Base-by-base conservation (phyloP, 352 stramenopile genomes). In the Phytopythium chamaehyphon region DNA sequence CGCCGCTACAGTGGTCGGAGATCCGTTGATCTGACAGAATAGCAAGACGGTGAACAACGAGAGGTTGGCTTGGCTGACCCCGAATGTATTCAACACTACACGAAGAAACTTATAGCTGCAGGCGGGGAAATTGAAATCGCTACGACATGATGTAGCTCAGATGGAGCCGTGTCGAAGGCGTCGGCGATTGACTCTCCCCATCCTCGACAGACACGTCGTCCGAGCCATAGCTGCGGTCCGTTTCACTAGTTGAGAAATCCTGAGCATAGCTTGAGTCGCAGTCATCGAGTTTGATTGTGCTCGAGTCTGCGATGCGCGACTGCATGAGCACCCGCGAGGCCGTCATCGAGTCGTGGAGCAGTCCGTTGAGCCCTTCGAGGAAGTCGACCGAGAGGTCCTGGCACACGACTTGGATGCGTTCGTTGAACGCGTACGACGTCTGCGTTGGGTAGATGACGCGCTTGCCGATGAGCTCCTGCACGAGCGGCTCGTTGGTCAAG, bases 331-430 rank as follows among this genome's bases (percentile, higher is more conserved):
- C 36, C 16, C 47, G 54, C 18, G 66, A 71, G 21, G 69, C 70
- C 35, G 44, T 47, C 19, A 48, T 53, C 5, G 61, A 45, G n/a
- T 47, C 64, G 37, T 62, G 55, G 10, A 80, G 51, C 47, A 80
- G 43, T 4, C 49, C 45, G 35, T 64, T 73, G 24, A 87, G 62
- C 0, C 76, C 76, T 8, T 70, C 50, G 31, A 85, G 44, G 38
- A 88, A 88, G 59, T 88, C 76, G 16, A 88, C 61, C 11, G 66
- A 55, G 12, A 79, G 57, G 33, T 86, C 73, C 49, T 83, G 72
- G 7, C 71, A 62, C 54, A 84, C 52, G 11, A 85, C 69, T 45
- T 83, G 76, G 45, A 64, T 61, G 15, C 57, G 54, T 36, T 65
- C 55, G 58, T 77, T 76, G 57, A 88, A 88, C 16, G 75, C 57